Base-by-base conservation (phyloP, 441 rosid species). In the Populus hybrid region DNA sequence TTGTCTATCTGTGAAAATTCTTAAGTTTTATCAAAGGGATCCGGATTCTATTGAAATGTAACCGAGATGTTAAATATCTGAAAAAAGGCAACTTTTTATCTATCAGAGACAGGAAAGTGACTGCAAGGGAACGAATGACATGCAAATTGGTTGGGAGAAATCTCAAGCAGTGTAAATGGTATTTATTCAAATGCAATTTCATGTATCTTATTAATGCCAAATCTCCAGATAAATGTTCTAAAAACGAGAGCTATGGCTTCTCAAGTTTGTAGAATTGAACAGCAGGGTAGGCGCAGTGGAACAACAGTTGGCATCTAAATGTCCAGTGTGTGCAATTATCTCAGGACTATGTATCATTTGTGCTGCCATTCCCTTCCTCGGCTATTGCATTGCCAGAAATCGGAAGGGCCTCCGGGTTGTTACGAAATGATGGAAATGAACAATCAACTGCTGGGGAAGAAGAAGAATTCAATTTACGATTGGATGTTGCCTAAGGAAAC, bases 1-100 rank as follows among this genome's bases (percentile, higher is more conserved):
- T 73, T 74, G 38, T 54, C n/a, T 18, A 18, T 50, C 8, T 23
- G 28, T 66, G 65, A 65, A 70, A 73, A 50, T 70, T 73, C 73
- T 64, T 21, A 6, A 30, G 30, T 26, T 78, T 46, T 50, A 42
- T 68, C 20, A 2, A 11, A 21, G 28, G 20, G 18, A 65, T 65
- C n/a, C 2, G 7, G 61, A 54, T 54, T 54, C 3, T 54, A 54
- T 16, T 18, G 61, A 54, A 54, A 54, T 54, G 61, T 6, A 54
- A 54, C 9, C 61, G 61, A 54, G n/a, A 54, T 6, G 61, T 54
- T 54, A 54, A 54, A 18, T 54, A 6, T 18, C 61, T 54, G 61
- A 30, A 16, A 54, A 50, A 16, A 54, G 21, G 21, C 61, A 54
- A 54, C 21, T 54, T 1, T 54, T 16, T 5, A 54, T 18, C 61